Percentiles rank a stretch among this genome's conserved stretches.
phyloP scores from a whole-genome alignment of 306 rosid genomes.

The Vigna hirtella region DNA sequence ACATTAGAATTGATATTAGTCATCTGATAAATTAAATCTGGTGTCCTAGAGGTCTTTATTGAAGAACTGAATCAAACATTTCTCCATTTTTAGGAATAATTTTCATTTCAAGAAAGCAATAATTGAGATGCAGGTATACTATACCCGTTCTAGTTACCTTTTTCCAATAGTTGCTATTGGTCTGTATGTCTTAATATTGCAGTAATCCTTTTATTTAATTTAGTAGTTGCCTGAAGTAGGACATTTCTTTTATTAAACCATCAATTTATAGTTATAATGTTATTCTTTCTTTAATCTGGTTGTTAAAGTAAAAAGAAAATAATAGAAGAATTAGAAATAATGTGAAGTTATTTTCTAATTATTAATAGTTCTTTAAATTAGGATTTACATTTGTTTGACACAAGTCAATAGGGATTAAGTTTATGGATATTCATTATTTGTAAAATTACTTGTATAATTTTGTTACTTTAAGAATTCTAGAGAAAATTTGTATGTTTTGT shows the following conservation, averaged over 20 bases:
- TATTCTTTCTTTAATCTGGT: background rate
- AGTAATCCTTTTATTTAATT: background rate
- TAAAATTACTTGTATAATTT: too few relatives aligned
- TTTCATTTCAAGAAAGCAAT: constrained; percentile 15
- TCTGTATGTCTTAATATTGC: background rate
- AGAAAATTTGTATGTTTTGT: too few relatives aligned
- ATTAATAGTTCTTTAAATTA: too few relatives aligned
- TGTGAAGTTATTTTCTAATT: background rate
- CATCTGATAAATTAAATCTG: constrained; percentile 21
- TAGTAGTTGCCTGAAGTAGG: background rate
- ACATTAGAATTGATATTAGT: constrained; percentile 12
- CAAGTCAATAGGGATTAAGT: background rate
- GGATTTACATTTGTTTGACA: background rate
- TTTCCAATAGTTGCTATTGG: too few relatives aligned
- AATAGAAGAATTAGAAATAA: background rate
- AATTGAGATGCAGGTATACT: background rate
- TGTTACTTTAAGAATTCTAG: too few relatives aligned
- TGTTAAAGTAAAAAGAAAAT: background rate
- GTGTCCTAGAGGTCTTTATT: background rate
- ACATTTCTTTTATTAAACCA: background rate
- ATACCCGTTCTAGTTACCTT: background rate
- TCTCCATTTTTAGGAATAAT: background rate
- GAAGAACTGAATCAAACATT: constrained; percentile 9
- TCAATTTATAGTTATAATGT: background rate
- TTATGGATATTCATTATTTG: too few relatives aligned